A percentile compares a stretch with the other conserved stretches of the same genome.
These are phyloP conservation scores for Exophiala bonariae DNA, from an alignment of 2,329 filamentous ascomycete genomes.

Conservation along the genomic window DNA sequence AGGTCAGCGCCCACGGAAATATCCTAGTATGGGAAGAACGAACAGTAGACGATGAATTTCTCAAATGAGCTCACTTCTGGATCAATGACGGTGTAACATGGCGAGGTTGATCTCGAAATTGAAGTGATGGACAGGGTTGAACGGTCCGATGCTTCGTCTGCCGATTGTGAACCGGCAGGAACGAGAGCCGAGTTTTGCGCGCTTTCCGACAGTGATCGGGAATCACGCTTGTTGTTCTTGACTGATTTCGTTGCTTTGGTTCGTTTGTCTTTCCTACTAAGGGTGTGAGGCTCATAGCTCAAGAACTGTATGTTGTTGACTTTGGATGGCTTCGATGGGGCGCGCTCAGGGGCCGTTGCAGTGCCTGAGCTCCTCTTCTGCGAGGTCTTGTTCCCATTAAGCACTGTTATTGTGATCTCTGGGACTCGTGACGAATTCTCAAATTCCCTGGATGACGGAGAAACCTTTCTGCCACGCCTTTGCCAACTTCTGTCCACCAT, in stretches of 20 bases:
- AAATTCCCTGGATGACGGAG: neutral
- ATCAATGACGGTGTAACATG: slow-evolving; percentile 19
- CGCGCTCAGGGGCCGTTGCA: neutral
- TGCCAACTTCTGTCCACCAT: slow-evolving; percentile 26
- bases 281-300: slow-evolving; percentile 9
- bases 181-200: neutral
- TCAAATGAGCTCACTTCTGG: slow-evolving; percentile 19
- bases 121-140: neutral
- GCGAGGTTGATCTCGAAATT: slow-evolving; percentile 7
- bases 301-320: slow-evolving; percentile 7
- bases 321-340: neutral
- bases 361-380: neutral
- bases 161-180: neutral
- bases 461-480: slow-evolving; percentile 9
- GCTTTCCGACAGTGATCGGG: too few species aligned
- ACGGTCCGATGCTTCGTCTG: neutral
- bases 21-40: neutral
- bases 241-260: neutral
- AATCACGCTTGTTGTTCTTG: neutral
- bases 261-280: neutral
- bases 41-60: slow-evolving; percentile 15
- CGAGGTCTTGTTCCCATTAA: neutral
- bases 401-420: slow-evolving; percentile 14
- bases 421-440: slow-evolving; percentile 11
- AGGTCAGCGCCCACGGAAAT: neutral